Evolutionary conservation across 306 rosid species (phyloP).

Genomic region (Gleditsia sinensis): DNA sequence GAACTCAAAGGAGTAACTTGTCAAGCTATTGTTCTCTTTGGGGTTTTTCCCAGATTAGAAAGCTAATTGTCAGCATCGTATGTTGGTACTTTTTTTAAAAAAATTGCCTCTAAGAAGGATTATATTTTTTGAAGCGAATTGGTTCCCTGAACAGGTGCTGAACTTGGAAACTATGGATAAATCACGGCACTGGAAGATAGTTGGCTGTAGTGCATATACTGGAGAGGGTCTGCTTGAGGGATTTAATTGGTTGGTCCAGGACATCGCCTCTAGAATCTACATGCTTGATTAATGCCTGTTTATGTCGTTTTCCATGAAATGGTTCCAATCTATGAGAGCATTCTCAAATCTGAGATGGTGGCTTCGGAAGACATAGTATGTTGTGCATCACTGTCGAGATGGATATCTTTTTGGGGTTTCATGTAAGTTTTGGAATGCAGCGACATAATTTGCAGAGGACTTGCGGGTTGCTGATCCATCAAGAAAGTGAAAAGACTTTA

Average conservation of each 20-base stretch:
- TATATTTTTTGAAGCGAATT: neutral
- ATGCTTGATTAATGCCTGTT: constrained; percentile 49
- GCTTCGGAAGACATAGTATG: neutral
- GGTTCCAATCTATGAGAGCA: constrained; percentile 13
- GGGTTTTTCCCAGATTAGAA: neutral
- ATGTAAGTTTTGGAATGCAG: neutral
- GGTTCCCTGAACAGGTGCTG: constrained; percentile 49
- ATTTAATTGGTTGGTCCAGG: constrained; percentile 89
- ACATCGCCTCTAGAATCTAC: constrained; percentile 82
- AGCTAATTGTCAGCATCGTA: neutral
- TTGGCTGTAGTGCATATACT: constrained; percentile 80
- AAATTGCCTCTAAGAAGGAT: neutral
- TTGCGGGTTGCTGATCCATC: neutral
- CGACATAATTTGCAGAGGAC: neutral
- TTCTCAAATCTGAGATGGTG: neutral
- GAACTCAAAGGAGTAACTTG: no score
- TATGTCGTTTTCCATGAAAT: neutral
- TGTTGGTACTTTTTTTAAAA: neutral
- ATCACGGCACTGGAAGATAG: constrained; percentile 77
- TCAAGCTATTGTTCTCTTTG: neutral
- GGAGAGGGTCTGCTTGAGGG: constrained; percentile 86
- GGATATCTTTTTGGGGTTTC: neutral
- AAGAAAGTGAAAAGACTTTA: neutral
- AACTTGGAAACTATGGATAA: constrained; percentile 82
- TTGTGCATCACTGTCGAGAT: neutral